Conservation (phyloP, 305 asterid genomes). For the Andrographis paniculata region DNA sequence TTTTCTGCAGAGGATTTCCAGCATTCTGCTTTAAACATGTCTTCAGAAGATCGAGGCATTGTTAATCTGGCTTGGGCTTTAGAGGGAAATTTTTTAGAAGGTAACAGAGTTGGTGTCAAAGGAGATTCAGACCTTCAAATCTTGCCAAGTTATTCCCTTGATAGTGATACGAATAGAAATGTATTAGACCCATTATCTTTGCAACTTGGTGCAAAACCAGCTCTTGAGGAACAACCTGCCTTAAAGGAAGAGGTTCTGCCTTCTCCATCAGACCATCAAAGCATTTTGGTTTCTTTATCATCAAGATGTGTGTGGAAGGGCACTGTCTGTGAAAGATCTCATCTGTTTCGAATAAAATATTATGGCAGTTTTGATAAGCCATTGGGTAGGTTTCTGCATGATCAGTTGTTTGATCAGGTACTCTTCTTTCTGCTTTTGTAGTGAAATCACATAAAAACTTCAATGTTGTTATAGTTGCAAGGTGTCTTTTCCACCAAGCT, state of each 20-base stretch:
- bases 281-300: slow-evolving; percentile 86
- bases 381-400: slow-evolving; percentile 86
- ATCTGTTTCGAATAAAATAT: slow-evolving; percentile 83
- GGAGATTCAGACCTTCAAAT: slow-evolving; percentile 26
- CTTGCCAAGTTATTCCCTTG: slow-evolving; percentile 26
- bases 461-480: slow-evolving; percentile 3
- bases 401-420: slow-evolving; percentile 93
- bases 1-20: slow-evolving; percentile 29
- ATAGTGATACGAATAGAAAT: slow-evolving; percentile 23
- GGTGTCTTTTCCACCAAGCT: slow-evolving; percentile 15
- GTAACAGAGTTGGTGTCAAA: slow-evolving; percentile 15
- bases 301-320: slow-evolving; percentile 95
- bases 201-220: slow-evolving; percentile 35
- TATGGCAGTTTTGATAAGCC: slow-evolving; percentile 90
- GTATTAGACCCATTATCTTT: slow-evolving; percentile 25
- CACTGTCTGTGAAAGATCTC: slow-evolving; percentile 88
- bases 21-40: slow-evolving; percentile 25
- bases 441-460: slow-evolving; percentile 8
- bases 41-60: slow-evolving; percentile 25
- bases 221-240: slow-evolving; percentile 36
- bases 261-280: slow-evolving; percentile 84
- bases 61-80: slow-evolving; percentile 24
- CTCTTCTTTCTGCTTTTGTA: background rate
- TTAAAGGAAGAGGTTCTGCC: slow-evolving; percentile 72
- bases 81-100: slow-evolving; percentile 29